These are phyloP conservation scores for Paradendryphiella salina DNA, from an alignment of 2,329 filamentous ascomycete species.

Conservation along the genomic window DNA sequence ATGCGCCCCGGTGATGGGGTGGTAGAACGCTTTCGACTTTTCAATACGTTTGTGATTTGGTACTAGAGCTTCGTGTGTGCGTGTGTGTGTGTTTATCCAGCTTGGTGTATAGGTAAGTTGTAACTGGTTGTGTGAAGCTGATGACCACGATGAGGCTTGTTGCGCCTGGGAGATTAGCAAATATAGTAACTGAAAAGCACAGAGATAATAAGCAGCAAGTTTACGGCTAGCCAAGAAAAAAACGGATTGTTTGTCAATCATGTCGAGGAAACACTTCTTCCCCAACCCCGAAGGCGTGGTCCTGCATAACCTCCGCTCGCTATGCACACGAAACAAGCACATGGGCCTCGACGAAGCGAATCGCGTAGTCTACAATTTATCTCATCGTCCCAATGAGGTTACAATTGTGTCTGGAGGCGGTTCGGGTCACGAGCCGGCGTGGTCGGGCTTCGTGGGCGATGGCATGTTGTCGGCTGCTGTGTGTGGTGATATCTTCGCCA, in stretches of 20 bases:
- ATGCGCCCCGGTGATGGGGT: constrained; percentile 11
- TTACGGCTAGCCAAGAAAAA: background rate
- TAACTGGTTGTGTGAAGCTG: background rate
- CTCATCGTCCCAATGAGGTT: constrained; percentile 50
- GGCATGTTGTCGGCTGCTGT: constrained; percentile 55
- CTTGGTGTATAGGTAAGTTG: background rate
- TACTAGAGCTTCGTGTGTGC: too few relatives aligned
- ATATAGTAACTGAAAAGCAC: background rate
- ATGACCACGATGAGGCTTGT: background rate
- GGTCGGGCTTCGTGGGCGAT: constrained; percentile 55
- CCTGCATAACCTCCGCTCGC: constrained; percentile 52
- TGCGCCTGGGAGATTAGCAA: background rate
- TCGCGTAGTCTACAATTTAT: constrained; percentile 54
- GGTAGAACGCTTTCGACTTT: background rate
- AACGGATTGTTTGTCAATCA: constrained; percentile 25
- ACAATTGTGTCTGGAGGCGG: constrained; percentile 54
- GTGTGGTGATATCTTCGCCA: constrained; percentile 55
- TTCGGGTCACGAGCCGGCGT: constrained; percentile 55
- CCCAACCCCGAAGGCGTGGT: constrained; percentile 56
- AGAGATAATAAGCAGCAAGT: background rate
- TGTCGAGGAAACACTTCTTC: constrained; percentile 62
- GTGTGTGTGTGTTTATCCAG: background rate
- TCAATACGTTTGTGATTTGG: background rate
- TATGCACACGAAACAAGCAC: constrained; percentile 51
- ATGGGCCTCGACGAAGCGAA: constrained; percentile 52